phyloP scores from a whole-genome alignment of 164 flowering plant species.

The Echeveria elegans region DNA sequence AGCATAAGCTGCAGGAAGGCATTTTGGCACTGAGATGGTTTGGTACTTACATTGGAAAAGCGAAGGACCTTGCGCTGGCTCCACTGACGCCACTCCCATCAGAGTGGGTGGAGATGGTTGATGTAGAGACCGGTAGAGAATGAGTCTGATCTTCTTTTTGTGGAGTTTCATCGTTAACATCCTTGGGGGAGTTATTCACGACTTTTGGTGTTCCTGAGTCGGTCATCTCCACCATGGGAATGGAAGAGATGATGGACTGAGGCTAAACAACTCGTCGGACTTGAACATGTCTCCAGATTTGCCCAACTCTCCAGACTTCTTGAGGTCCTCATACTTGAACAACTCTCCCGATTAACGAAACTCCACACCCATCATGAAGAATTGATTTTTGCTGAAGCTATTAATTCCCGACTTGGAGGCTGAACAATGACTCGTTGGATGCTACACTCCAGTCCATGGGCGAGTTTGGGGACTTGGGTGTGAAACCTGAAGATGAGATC shows the following conservation, averaged over 20 bases:
- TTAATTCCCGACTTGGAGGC: constrained; percentile 56
- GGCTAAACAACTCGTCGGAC: constrained; percentile 20
- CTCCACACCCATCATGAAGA: constrained; percentile 18
- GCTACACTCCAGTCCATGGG: constrained; percentile 75
- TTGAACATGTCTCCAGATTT: constrained; percentile 8
- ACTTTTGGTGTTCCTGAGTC: constrained; percentile 1
- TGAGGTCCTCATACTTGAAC: constrained; percentile 17
- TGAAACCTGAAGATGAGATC: constrained; percentile 67
- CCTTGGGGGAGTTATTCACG: neutral
- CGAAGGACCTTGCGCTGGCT: constrained; percentile 32
- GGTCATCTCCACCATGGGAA: constrained; percentile 4
- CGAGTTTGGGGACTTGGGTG: constrained; percentile 23
- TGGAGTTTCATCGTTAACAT: neutral
- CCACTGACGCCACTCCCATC: constrained; percentile 35
- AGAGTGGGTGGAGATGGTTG: constrained; percentile 27
- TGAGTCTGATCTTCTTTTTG: constrained; percentile 1
- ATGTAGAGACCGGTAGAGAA: constrained; percentile 7
- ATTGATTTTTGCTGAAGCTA: constrained; percentile 56
- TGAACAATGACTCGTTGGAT: constrained; percentile 86
- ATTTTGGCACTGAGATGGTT: neutral
- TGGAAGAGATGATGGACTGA: constrained; percentile 15
- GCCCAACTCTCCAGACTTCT: constrained; percentile 4
- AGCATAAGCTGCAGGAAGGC: neutral
- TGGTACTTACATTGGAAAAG: constrained; percentile 51
- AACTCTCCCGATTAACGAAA: constrained; percentile 25